Evolutionary conservation across 768 basidiomycete genomes (phyloP).

Genomic region (Lactarius hengduanensis): DNA sequence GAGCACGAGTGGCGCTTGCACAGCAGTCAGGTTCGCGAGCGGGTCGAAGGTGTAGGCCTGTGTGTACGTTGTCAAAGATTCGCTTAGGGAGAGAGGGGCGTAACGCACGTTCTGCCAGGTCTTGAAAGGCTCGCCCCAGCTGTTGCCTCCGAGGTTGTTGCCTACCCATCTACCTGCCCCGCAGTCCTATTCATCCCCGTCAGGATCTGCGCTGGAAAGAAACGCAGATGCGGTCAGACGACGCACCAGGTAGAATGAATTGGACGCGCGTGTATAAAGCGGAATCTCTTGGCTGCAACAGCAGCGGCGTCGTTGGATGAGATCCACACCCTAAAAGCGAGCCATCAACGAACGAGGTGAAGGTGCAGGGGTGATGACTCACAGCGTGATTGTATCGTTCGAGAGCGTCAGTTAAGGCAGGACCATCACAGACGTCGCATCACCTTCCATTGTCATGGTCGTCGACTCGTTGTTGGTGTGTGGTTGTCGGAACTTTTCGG

Average conservation of each 20-base stretch:
- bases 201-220: neutral
- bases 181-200: conserved; percentile 47
- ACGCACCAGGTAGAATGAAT: conserved; percentile 72
- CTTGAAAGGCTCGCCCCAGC: conserved; percentile 76
- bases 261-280: conserved; percentile 67
- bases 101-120: conserved; percentile 42
- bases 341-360: neutral
- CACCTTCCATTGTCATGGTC: too few species aligned
- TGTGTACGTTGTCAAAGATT: conserved; percentile 29
- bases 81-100: neutral
- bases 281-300: conserved; percentile 59
- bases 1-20: conserved; percentile 54
- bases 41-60: conserved; percentile 73
- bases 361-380: neutral
- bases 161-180: conserved; percentile 74
- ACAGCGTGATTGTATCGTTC: conserved; percentile 19
- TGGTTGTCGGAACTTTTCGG: too few species aligned
- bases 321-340: conserved; percentile 60
- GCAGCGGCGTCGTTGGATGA: conserved; percentile 57
- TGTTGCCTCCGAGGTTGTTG: conserved; percentile 44
- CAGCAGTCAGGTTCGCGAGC: conserved; percentile 48
- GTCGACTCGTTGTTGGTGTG: too few species aligned
- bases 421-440: neutral
- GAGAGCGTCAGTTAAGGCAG: conserved; percentile 11
- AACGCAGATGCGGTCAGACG: neutral